These are phyloP conservation scores for Suhomyces terraborum DNA, from an alignment of 1,139 yeast genomes.

Conservation along the genomic window DNA sequence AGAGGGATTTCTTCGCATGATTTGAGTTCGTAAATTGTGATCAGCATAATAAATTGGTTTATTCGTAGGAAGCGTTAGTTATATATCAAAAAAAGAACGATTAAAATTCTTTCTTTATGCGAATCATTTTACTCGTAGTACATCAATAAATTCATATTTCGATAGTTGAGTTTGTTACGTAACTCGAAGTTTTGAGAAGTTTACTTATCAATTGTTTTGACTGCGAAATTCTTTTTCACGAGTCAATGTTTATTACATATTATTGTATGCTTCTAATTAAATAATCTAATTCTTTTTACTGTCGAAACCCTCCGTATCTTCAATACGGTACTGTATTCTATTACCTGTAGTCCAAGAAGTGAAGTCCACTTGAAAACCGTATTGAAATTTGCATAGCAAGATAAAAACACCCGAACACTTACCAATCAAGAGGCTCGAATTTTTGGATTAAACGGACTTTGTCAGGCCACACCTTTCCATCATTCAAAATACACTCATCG, in stretches of 20 bases:
- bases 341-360: not conserved
- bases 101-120: no score
- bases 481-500: constrained; percentile 64
- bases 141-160: not conserved
- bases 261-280: not conserved
- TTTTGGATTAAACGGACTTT: constrained; percentile 64
- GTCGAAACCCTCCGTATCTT: no score
- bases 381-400: not conserved
- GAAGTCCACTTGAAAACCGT: not conserved
- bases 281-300: not conserved
- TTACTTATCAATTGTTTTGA: not conserved
- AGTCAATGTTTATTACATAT: no score
- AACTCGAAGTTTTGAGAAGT: no score
- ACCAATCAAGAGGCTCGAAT: constrained; percentile 59
- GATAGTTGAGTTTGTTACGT: not conserved
- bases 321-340: not conserved
- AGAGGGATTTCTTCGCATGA: no score
- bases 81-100: no score
- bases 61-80: no score
- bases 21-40: no score
- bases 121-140: not conserved
- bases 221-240: no score
- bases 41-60: no score
- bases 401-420: constrained; percentile 5
- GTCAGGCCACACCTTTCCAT: constrained; percentile 74